A percentile compares a stretch with the other conserved stretches of the same genome.
Conservation (phyloP, 306 rosid genomes). For the Prinsepia uniflora region DNA sequence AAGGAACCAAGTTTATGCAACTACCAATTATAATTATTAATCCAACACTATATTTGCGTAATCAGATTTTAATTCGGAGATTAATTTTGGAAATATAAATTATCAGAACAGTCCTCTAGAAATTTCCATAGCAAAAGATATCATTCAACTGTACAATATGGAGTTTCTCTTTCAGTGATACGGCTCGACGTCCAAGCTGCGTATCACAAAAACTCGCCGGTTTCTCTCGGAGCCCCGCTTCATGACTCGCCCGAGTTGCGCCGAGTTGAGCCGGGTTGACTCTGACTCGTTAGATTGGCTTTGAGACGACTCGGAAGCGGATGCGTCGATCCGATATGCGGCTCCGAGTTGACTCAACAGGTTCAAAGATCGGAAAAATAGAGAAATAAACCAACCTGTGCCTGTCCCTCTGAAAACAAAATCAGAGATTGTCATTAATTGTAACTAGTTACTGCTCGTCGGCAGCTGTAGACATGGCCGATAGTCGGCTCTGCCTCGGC, state of each 20-base stretch:
- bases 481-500: slow-evolving; percentile 78
- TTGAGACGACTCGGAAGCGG: neutral
- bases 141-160: slow-evolving; percentile 26
- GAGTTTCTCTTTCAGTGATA: slow-evolving; percentile 7
- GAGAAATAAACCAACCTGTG: slow-evolving; percentile 30
- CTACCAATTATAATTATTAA: neutral
- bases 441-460: neutral
- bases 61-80: neutral
- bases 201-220: slow-evolving; percentile 10
- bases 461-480: slow-evolving; percentile 49
- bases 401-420: slow-evolving; percentile 33
- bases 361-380: slow-evolving; percentile 34
- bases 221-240: slow-evolving; percentile 13
- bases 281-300: neutral
- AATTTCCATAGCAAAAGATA: slow-evolving; percentile 60
- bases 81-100: neutral
- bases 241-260: slow-evolving; percentile 1
- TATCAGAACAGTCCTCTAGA: slow-evolving; percentile 43
- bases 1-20: neutral
- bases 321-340: neutral
- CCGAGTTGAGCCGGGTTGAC: slow-evolving; percentile 1
- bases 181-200: neutral
- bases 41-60: neutral
- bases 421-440: slow-evolving; percentile 23
- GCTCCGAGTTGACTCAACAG: slow-evolving; percentile 22